Percentiles rank a stretch among this genome's conserved stretches.
Evolutionary conservation across 257 asterid genomes (phyloP).

Genomic region (Salvia hispanica): DNA sequence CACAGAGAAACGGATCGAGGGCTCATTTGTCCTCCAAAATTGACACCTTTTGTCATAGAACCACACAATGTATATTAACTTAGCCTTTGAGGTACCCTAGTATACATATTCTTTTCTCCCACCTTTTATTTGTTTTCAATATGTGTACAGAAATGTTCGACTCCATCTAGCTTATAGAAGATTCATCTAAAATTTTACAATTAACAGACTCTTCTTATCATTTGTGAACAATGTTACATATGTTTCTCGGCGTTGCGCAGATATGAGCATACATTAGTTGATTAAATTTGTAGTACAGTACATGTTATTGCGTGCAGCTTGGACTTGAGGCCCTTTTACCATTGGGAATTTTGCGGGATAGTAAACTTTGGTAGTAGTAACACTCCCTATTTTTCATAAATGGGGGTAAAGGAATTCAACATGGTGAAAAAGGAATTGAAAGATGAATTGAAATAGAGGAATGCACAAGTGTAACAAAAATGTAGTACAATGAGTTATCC

Average conservation of each 20-base stretch:
- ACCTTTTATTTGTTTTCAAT: slow-evolving; percentile 18
- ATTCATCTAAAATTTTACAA: not conserved
- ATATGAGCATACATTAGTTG: no score
- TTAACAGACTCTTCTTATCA: not conserved
- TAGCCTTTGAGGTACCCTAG: slow-evolving; percentile 17
- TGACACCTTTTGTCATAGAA: slow-evolving; percentile 33
- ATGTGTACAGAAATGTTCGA: slow-evolving; percentile 33
- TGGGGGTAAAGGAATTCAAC: not conserved
- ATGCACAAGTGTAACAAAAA: not conserved
- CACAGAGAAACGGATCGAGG: slow-evolving; percentile 56
- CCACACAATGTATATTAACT: slow-evolving; percentile 40
- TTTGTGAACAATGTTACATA: not conserved
- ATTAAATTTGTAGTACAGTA: no score
- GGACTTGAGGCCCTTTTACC: no score
- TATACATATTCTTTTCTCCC: slow-evolving; percentile 18
- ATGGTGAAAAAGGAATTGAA: not conserved
- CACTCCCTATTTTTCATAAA: not conserved
- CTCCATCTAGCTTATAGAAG: slow-evolving; percentile 8
- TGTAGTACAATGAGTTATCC: slow-evolving; percentile 7
- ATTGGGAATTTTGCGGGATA: no score
- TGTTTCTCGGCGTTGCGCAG: not conserved
- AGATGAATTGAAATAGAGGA: no score
- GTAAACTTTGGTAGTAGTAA: no score
- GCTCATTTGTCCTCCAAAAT: slow-evolving; percentile 76
- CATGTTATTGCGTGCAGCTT: no score